These are phyloP conservation scores for Talaromyces sp. DNA, from an alignment of 2,329 filamentous ascomycete species.

Conservation along the genomic window DNA sequence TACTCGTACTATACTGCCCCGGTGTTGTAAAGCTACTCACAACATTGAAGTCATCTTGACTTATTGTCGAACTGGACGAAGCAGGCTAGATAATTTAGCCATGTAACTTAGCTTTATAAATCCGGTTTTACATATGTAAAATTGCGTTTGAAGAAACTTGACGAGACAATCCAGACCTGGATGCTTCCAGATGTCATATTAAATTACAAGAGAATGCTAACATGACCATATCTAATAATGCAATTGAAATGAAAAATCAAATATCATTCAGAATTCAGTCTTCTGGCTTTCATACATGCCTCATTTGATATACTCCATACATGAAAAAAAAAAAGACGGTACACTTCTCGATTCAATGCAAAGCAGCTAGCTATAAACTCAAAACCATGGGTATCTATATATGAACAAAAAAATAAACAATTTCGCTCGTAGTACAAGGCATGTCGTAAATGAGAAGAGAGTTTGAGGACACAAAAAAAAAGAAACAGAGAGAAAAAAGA, in stretches of 20 bases:
- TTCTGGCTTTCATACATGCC: background rate
- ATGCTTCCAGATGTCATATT: too few relatives aligned
- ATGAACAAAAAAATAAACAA: background rate
- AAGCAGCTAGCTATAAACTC: background rate
- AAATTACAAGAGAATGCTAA: too few relatives aligned
- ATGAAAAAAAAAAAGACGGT: background rate
- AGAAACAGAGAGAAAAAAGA: constrained; percentile 9
- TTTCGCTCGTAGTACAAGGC: background rate
- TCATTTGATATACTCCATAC: background rate
- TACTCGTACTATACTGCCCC: too few relatives aligned
- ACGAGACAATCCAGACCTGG: too few relatives aligned
- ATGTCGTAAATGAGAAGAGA: constrained; percentile 5
- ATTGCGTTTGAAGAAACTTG: too few relatives aligned
- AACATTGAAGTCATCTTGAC: too few relatives aligned
- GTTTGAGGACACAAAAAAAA: constrained; percentile 9
- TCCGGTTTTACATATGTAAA: too few relatives aligned
- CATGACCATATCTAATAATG: background rate
- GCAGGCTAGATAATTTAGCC: too few relatives aligned
- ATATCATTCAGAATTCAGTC: background rate
- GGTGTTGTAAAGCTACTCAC: too few relatives aligned
- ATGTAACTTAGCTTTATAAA: too few relatives aligned
- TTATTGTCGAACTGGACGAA: too few relatives aligned
- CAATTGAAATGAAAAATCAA: background rate
- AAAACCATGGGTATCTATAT: background rate
- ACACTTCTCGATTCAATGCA: background rate